Conservation (phyloP, 75 land plant species). For the Cryptomeria japonica region DNA sequence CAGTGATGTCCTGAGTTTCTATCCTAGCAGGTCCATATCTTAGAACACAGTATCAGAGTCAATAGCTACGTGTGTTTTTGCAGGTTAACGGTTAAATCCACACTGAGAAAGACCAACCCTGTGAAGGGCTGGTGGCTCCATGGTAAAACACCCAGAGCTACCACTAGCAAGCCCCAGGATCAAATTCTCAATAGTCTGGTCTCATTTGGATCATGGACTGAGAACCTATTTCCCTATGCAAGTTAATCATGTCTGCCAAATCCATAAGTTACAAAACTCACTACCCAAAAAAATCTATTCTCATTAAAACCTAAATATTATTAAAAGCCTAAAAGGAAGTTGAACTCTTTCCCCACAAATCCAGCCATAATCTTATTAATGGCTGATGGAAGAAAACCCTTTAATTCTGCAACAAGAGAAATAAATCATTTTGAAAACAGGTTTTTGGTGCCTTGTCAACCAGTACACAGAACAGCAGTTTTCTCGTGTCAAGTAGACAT, state of each 20-base stretch:
- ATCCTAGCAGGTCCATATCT: background rate
- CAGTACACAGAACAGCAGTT: background rate
- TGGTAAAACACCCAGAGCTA: background rate
- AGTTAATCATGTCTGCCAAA: background rate
- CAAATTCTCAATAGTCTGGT: background rate
- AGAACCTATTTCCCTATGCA: background rate
- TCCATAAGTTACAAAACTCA: background rate
- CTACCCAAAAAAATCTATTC: background rate
- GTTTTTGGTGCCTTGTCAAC: background rate
- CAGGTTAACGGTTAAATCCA: background rate
- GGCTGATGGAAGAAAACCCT: background rate
- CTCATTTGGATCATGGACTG: background rate
- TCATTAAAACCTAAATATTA: background rate
- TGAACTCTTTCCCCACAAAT: no score
- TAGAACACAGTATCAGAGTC: background rate
- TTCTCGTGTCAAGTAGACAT: no score
- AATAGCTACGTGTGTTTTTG: background rate
- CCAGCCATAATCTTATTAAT: background rate
- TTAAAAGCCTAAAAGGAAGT: background rate
- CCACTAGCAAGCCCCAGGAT: background rate
- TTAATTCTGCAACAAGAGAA: no score
- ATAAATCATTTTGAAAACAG: background rate
- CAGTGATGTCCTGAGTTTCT: background rate
- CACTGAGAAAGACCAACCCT: background rate
- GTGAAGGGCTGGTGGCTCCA: background rate